Base-by-base conservation (phyloP, 2,329 filamentous ascomycete species). In the Talaromyces sp. region DNA sequence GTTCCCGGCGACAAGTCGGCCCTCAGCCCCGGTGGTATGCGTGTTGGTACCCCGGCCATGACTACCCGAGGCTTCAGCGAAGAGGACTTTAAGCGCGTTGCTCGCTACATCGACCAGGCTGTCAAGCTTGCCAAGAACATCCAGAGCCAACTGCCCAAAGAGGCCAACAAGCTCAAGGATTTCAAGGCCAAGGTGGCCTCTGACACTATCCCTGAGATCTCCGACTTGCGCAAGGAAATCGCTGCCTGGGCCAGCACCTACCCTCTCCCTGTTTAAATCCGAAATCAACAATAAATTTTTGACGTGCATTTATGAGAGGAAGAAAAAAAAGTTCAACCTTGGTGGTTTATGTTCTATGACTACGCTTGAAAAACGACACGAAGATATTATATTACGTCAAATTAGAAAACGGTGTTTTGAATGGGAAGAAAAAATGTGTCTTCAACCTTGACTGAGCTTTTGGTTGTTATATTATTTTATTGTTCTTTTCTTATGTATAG, bases 101-200 rank as follows among this genome's bases (percentile, higher is more conserved):
- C 89, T 66, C 77, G 81, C 68, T 98, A 96, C 84, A 96, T 98
- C 69, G 91, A 96, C 77, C 84, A 88, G 72, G 85, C 87, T 77
- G 90, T 98, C 84, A 90, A 90, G 82, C 84, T 98, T 73, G 90
- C 89, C 84, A 91, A 92, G 85, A 87, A 93, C 73, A 83, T 96
- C 70, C 95, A 98, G 83, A 82, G 75, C 62, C 81, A 84, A 65
- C 86, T 98, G 26, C 93, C 95, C 77, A 97, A 97, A 87, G 90
- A 95, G 79, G 91, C 91, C 72, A 99, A 98, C 87, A 97, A 96
- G 87, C 90, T 96, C 78, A 98, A 98, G 88, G 95, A 99, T 84
- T 98, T 99, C 89, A 96, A 93, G 85, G 87, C 86, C 75, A 93
- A 91, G 85, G 91, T 96, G 64, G 86, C 89, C 61, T 81, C 83